Base-by-base conservation (phyloP, 495 filamentous ascomycete species). In the Neurospora tetraspora region DNA sequence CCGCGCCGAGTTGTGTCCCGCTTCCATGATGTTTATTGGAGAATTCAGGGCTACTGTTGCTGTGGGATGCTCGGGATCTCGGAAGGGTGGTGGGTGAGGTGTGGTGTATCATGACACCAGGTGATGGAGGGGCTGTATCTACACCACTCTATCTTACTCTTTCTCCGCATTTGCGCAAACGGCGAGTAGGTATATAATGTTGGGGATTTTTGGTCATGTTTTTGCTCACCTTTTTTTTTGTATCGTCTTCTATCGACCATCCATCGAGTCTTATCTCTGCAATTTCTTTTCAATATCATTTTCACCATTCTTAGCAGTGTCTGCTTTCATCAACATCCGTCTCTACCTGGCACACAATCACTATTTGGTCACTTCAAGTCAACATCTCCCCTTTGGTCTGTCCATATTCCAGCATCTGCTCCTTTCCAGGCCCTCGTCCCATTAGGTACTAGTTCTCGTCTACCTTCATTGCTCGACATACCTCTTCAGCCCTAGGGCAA, bases 121-220 rank as follows among this genome's bases (percentile, higher is more conserved):
- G 43, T 38, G 59, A 59, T 43, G 27, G 53, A 65, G 53, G 47
- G 53, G 53, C 53, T 65, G 53, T 65, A 65, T 18, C 27, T 65
- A 36, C 53, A 65, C 27, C 53, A 65, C 53, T 65, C 27, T 34
- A 34, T 65, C 59, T 47, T 61, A 34, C 6, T 34, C 16, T 18
- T 70, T 79, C 72, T 80, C 73, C 79, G 79, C 79, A 80, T 79
- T 79, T 80, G 79, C 79, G 79, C 79, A 80, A 72, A 80, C 39
- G 23, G 37, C 36, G 37, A 69, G 36, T 9, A 71, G 69, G 27
- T 78, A 77, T 79, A 78, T 74, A 77, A 61, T 10, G 27, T 3
- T 71, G 31, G 18, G 31, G 38, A 2, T 18, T 39, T 39, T 65
- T 12, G 27, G 14, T 31, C 8, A 7, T 16, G 8, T 20, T 11